Evolutionary conservation across 352 stramenopile genomes (phyloP).

Genomic region (Phytophthora capsici): DNA sequence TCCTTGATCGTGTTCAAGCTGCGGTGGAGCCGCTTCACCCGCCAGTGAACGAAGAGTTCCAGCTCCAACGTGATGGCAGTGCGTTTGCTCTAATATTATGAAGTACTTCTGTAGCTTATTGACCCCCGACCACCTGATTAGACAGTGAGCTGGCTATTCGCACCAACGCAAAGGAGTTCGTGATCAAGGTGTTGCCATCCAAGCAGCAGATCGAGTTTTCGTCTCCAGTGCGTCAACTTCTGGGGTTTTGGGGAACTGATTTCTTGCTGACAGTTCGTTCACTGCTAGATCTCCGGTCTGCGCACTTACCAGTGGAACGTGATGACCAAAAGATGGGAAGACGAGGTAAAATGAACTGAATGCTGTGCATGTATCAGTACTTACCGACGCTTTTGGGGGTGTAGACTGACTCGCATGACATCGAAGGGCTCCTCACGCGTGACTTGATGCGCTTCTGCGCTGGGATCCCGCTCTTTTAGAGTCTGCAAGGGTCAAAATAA

Average conservation of each 20-base stretch:
- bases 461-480: slow-evolving; percentile 75
- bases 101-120: neutral
- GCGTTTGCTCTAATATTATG: neutral
- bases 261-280: slow-evolving; percentile 4
- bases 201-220: slow-evolving; percentile 80
- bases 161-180: slow-evolving; percentile 63
- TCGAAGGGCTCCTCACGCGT: slow-evolving; percentile 80
- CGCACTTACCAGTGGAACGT: slow-evolving; percentile 80
- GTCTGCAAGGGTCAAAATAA: too few species aligned
- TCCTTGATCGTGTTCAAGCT: slow-evolving; percentile 70
- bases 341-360: slow-evolving; percentile 53
- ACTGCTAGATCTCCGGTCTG: slow-evolving; percentile 67
- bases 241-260: neutral
- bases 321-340: slow-evolving; percentile 75
- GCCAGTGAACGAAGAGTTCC: slow-evolving; percentile 67
- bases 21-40: slow-evolving; percentile 68
- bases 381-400: slow-evolving; percentile 11
- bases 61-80: slow-evolving; percentile 54
- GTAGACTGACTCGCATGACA: slow-evolving; percentile 77
- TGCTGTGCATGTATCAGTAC: neutral
- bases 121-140: slow-evolving; percentile 4
- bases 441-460: slow-evolving; percentile 83
- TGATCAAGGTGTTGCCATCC: slow-evolving; percentile 54
- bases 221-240: slow-evolving; percentile 48
- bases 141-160: slow-evolving; percentile 55